Conservation (phyloP, 2,329 filamentous ascomycete genomes). For the Clarireedia monteithiana region DNA sequence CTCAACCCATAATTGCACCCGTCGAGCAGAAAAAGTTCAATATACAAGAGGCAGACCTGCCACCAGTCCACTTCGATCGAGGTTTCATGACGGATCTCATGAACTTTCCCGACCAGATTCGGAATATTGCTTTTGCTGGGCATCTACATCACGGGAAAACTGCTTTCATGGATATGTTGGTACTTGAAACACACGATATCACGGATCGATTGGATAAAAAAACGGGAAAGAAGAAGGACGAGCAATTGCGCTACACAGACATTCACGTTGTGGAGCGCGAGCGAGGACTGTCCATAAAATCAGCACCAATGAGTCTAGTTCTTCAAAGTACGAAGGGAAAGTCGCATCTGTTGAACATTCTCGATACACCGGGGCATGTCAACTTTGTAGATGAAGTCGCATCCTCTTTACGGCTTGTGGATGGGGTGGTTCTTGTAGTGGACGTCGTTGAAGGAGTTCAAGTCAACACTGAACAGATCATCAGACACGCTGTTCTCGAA, state of each 20-base stretch:
- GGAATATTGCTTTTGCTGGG: slow-evolving; percentile 86
- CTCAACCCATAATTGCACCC: slow-evolving; percentile 88
- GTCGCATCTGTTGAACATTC: slow-evolving; percentile 87
- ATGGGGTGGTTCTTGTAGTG: slow-evolving; percentile 87
- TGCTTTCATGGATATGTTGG: slow-evolving; percentile 96
- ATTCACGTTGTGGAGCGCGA: slow-evolving; percentile 83
- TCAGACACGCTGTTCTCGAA: slow-evolving; percentile 88
- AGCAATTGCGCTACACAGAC: slow-evolving; percentile 92
- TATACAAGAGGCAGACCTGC: slow-evolving; percentile 84
- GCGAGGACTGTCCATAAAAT: slow-evolving; percentile 84
- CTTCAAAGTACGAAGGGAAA: slow-evolving; percentile 85
- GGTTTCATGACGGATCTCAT: slow-evolving; percentile 93
- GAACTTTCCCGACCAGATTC: slow-evolving; percentile 90
- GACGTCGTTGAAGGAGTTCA: slow-evolving; percentile 99
- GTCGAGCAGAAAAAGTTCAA: slow-evolving; percentile 94
- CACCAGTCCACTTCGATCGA: slow-evolving; percentile 78
- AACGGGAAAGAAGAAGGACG: slow-evolving; percentile 73
- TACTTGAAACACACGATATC: slow-evolving; percentile 89
- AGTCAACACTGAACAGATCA: slow-evolving; percentile 92
- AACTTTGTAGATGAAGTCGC: slow-evolving; percentile 98
- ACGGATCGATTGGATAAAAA: slow-evolving; percentile 70
- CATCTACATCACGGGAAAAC: slow-evolving; percentile 98
- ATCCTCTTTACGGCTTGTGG: slow-evolving; percentile 74
- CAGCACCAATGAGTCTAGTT: slow-evolving; percentile 89
- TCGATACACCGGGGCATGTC: slow-evolving; percentile 95